Base-by-base conservation (phyloP, 2,329 filamentous ascomycete genomes). In the Phyllosticta citribraziliensis region DNA sequence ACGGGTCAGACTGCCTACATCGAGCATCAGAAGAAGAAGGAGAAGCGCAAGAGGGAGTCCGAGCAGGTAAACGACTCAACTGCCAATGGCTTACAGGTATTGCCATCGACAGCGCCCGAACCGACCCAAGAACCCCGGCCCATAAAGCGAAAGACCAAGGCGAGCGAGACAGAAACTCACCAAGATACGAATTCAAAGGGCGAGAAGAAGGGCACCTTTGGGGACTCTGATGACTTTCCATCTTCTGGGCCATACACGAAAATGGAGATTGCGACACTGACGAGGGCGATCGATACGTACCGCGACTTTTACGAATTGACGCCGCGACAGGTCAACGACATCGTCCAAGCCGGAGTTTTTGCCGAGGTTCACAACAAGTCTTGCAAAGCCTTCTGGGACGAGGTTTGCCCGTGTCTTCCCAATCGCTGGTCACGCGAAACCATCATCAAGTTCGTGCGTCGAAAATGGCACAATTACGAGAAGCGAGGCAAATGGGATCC, bases 391-490 rank as follows among this genome's bases (percentile, higher is more conserved):
- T 61, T 75, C 30, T 75, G 72, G 66, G 66, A 70, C 5, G 70
- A 73, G 5, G 66, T 73, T 0, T 64, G 66, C 25, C 65, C 67
- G 5, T 68, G 68, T 40, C 62, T 76, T 22, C 68, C 72, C 25
- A 63, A 71, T 47, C 74, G 77, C 35, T 67, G 63, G 10, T 56
- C 53, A 10, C 63, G 64, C 4, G 67, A 68, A 20, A 67, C 72
- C 0, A 62, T 79, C 47, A 71, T 73, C 27, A 74, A 72, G 35
- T 73, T 76, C 64, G 82, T 82, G 33, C 81, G 86, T 55, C 81
- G 85, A 58, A 79, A 81, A 27, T 90, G 84, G 64, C 84, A 89
- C 73, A 86, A 86, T 63, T 88, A 80, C 67, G 78, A 81, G 12
- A 81, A 80, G 4, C 82, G 84, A 33, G 83, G 81, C 3, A 61